A percentile compares a stretch with the other conserved stretches of the same genome.
phyloP scores from a whole-genome alignment of 176 grass and related monocot species.

The Oryza glaberrima region DNA sequence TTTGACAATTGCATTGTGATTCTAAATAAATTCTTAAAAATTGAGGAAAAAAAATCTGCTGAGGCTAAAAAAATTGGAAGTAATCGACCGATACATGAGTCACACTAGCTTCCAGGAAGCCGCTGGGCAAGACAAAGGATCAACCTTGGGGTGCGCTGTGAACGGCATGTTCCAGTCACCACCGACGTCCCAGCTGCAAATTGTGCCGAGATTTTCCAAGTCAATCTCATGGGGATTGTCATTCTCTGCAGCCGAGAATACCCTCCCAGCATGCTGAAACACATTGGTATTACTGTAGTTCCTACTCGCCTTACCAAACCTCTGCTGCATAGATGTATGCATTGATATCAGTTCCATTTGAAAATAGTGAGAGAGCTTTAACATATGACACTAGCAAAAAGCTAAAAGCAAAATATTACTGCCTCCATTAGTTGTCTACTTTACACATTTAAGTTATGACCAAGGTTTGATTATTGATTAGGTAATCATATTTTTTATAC shows the following conservation, averaged over 20 bases:
- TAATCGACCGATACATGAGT: too few species aligned
- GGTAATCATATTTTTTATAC: too few species aligned
- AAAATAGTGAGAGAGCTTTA: not conserved
- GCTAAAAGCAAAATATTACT: too few species aligned
- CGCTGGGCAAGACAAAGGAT: not conserved
- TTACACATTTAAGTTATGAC: not conserved
- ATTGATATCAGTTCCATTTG: not conserved
- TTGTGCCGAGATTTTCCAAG: conserved; percentile 14
- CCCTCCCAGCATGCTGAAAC: conserved; percentile 43
- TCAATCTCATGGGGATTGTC: conserved; percentile 41
- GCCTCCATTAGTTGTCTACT: not conserved
- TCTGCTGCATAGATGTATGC: conserved; percentile 10
- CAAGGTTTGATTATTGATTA: too few species aligned
- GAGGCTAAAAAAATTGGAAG: too few species aligned
- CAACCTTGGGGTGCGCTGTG: conserved; percentile 27
- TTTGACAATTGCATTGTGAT: too few species aligned
- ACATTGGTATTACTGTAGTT: conserved; percentile 44
- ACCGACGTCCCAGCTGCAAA: conserved; percentile 33
- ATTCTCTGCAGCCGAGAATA: conserved; percentile 24
- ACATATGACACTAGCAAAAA: not conserved
- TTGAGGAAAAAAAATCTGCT: not conserved
- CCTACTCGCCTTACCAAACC: conserved; percentile 33
- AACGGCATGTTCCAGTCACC: conserved; percentile 38
- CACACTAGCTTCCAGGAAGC: not conserved
- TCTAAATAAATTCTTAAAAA: not conserved